Percentiles rank a stretch among this genome's conserved stretches.
Conservation (phyloP, 1,284 basidiomycete species). For the Phylloporus sp. region DNA sequence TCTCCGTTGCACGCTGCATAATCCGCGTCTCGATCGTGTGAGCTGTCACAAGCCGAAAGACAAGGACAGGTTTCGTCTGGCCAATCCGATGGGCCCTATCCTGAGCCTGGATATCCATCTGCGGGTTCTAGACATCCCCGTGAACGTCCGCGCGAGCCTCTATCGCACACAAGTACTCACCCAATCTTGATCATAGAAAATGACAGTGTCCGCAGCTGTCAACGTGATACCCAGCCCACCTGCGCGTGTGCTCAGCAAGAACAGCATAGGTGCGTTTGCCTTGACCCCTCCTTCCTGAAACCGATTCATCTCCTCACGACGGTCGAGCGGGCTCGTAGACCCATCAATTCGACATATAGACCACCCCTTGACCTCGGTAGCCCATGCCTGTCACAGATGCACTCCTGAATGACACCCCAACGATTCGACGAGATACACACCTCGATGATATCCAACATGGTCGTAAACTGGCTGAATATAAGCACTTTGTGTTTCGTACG, state of each 20-base stretch:
- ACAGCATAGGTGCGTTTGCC: conserved; percentile 77
- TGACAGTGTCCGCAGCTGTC: conserved; percentile 92
- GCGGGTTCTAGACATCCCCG: conserved; percentile 78
- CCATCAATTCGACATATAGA: conserved; percentile 92
- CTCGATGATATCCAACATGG: conserved; percentile 95
- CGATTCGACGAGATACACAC: conserved; percentile 48
- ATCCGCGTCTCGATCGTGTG: conserved; percentile 94
- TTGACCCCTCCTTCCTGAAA: conserved; percentile 83
- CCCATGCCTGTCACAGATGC: conserved; percentile 74
- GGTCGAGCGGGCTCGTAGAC: conserved; percentile 75
- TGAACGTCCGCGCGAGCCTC: conserved; percentile 10
- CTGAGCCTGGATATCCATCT: conserved; percentile 96
- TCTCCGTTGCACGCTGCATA: conserved; percentile 88
- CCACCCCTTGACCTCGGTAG: conserved; percentile 81
- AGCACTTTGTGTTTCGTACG: conserved; percentile 87
- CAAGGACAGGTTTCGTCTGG: conserved; percentile 87
- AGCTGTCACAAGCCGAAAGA: conserved; percentile 87
- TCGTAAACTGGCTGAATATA: conserved; percentile 94
- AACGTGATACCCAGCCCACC: conserved; percentile 94
- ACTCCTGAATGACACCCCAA: background rate
- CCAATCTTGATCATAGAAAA: conserved; percentile 97
- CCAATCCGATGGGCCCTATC: conserved; percentile 96
- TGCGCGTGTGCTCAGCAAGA: conserved; percentile 91
- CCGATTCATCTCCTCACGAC: conserved; percentile 83
- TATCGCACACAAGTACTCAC: conserved; percentile 47